A percentile compares a stretch with the other conserved stretches of the same genome.
phyloP scores from a whole-genome alignment of 2,329 filamentous ascomycete species.

The Phaeoacremonium minimum region DNA sequence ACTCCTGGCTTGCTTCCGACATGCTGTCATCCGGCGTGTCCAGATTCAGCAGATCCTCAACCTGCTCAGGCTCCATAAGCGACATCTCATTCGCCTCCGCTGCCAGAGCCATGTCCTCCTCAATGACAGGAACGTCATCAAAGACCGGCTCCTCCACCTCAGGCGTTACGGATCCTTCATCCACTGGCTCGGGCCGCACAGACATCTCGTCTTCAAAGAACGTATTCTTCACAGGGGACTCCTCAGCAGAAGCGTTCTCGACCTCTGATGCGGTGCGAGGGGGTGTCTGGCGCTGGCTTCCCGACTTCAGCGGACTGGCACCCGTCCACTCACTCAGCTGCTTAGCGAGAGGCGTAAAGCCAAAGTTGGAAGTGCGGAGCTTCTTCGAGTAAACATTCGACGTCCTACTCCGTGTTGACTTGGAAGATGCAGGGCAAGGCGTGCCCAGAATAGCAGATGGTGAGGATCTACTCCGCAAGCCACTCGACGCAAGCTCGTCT shows the following conservation, averaged over 20 bases:
- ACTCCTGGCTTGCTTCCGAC: conserved; percentile 62
- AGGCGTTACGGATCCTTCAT: conserved; percentile 24
- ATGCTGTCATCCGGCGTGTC: conserved; percentile 40
- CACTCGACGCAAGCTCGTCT: conserved; percentile 38
- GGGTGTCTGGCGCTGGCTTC: conserved; percentile 18
- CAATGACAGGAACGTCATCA: conserved; percentile 41
- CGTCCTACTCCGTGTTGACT: conserved; percentile 15
- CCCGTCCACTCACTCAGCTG: conserved; percentile 49
- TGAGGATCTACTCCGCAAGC: conserved; percentile 18
- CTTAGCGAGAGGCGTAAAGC: conserved; percentile 58
- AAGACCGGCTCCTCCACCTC: conserved; percentile 28
- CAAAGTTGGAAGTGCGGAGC: conserved; percentile 29
- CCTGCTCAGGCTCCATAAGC: conserved; percentile 38
- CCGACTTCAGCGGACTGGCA: conserved; percentile 45
- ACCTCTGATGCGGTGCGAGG: conserved; percentile 12
- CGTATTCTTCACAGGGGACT: conserved; percentile 36
- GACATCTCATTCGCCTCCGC: conserved; percentile 59
- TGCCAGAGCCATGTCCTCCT: conserved; percentile 54
- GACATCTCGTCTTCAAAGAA: conserved; percentile 63
- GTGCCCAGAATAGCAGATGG: conserved; percentile 31
- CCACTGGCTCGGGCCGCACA: conserved; percentile 31
- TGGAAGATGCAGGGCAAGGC: conserved; percentile 29
- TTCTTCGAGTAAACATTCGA: conserved; percentile 13
- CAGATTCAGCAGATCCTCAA: conserved; percentile 26
- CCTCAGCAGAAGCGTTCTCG: conserved; percentile 15